phyloP scores from a whole-genome alignment of 768 basidiomycete genomes.

The Calocera cornea region DNA sequence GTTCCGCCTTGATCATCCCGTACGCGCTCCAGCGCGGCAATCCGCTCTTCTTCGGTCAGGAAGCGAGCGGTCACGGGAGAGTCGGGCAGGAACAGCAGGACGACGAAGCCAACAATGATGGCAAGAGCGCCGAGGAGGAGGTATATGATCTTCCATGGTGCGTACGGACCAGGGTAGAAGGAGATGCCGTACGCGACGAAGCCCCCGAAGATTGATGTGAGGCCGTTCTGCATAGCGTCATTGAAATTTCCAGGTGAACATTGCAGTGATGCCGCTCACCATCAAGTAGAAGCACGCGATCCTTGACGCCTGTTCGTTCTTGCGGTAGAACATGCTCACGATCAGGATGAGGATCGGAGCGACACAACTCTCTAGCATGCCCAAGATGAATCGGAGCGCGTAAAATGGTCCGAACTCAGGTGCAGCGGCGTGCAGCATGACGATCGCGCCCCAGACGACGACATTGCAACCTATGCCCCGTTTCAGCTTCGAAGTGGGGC shows the following conservation, averaged over 20 bases:
- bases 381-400: conserved; percentile 45
- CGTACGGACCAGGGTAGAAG: conserved; percentile 38
- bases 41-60: conserved; percentile 43
- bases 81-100: conserved; percentile 50
- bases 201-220: conserved; percentile 48
- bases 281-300: conserved; percentile 57
- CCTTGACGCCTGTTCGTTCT: conserved; percentile 47
- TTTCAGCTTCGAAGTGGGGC: not conserved
- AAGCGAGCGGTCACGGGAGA: conserved; percentile 48
- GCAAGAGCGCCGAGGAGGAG: conserved; percentile 47
- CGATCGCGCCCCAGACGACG: conserved; percentile 42
- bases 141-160: conserved; percentile 51
- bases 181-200: conserved; percentile 48
- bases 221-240: conserved; percentile 33
- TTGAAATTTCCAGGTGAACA: not conserved
- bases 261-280: conserved; percentile 28
- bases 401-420: conserved; percentile 50
- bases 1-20: conserved; percentile 51
- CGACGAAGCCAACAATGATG: conserved; percentile 41
- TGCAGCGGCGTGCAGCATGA: conserved; percentile 47
- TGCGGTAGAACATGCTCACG: conserved; percentile 56
- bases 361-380: conserved; percentile 56
- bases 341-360: conserved; percentile 49
- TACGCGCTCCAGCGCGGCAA: conserved; percentile 51
- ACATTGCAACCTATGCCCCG: conserved; percentile 37